A percentile compares a stretch with the other conserved stretches of the same genome.
Evolutionary conservation across 768 basidiomycete genomes (phyloP).

Genomic region (Phaeotremella fagi): DNA sequence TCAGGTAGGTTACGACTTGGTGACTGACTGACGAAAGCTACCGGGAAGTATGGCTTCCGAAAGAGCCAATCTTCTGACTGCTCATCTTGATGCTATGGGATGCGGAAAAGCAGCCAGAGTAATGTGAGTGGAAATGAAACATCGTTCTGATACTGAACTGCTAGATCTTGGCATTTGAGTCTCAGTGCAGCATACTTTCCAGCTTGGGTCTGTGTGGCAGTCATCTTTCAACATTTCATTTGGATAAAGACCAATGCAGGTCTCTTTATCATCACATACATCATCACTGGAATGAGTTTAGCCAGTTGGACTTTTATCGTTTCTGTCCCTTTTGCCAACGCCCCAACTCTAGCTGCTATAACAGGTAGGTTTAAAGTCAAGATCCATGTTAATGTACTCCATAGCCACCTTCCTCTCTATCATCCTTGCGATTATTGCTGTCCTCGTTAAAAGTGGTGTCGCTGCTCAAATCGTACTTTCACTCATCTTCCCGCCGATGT

Average conservation of each 20-base stretch:
- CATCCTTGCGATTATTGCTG: constrained; percentile 62
- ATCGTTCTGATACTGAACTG: constrained; percentile 40
- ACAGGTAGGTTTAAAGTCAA: constrained; percentile 58
- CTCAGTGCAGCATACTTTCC: constrained; percentile 67
- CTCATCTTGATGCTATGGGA: constrained; percentile 77
- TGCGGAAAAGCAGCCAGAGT: constrained; percentile 65
- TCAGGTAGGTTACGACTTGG: constrained; percentile 52
- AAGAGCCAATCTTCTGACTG: constrained; percentile 60
- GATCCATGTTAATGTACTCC: constrained; percentile 50
- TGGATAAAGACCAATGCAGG: constrained; percentile 60
- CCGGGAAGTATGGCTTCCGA: constrained; percentile 67
- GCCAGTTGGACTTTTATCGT: constrained; percentile 28
- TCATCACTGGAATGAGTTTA: constrained; percentile 53
- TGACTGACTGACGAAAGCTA: constrained; percentile 9
- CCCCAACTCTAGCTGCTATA: constrained; percentile 30
- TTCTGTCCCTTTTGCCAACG: constrained; percentile 19
- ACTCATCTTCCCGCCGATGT: constrained; percentile 68
- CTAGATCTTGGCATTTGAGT: constrained; percentile 62
- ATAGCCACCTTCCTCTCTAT: constrained; percentile 56
- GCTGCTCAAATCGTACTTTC: constrained; percentile 61
- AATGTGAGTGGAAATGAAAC: constrained; percentile 50
- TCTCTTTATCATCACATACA: constrained; percentile 61
- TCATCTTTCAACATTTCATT: constrained; percentile 65
- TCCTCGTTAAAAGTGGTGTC: constrained; percentile 54
- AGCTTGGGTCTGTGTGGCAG: constrained; percentile 65